A percentile compares a stretch with the other conserved stretches of the same genome.
These are phyloP conservation scores for Teratosphaeriaceae sp. DNA, from an alignment of 2,329 filamentous ascomycete genomes.

Conservation along the genomic window DNA sequence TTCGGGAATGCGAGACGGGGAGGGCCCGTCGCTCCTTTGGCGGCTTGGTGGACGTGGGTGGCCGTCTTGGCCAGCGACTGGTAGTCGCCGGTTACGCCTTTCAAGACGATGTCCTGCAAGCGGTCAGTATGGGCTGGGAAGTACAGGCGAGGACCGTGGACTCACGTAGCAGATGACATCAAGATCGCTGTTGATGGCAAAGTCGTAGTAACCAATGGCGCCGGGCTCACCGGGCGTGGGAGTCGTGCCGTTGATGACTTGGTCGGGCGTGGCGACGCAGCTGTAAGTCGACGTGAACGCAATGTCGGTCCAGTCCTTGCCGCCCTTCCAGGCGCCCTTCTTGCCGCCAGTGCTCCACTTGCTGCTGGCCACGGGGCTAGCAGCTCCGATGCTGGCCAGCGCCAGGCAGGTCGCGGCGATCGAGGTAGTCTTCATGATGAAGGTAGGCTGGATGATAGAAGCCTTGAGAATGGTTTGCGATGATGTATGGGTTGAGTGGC, in stretches of 20 bases:
- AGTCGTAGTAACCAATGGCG: conserved; percentile 45
- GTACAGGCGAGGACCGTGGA: no score
- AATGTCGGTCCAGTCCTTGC: conserved; percentile 6
- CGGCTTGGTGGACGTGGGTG: conserved; percentile 50
- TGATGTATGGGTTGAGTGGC: background rate
- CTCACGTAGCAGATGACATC: conserved; percentile 36
- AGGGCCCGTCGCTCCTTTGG: conserved; percentile 41
- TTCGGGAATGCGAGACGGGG: conserved; percentile 49
- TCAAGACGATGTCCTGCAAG: conserved; percentile 43
- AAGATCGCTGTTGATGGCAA: conserved; percentile 45
- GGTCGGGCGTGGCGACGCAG: conserved; percentile 42
- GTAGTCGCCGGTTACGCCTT: conserved; percentile 45
- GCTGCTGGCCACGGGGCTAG: background rate
- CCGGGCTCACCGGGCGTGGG: conserved; percentile 24
- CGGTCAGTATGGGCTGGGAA: background rate
- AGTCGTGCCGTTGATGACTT: conserved; percentile 42
- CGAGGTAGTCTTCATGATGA: background rate
- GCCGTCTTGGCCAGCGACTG: conserved; percentile 45
- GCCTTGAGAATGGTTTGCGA: background rate
- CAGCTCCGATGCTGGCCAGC: background rate
- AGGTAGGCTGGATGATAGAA: background rate
- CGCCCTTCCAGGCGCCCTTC: conserved; percentile 5
- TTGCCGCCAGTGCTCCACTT: conserved; percentile 5
- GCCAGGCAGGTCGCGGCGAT: background rate
- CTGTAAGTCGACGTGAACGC: conserved; percentile 45